Percentiles rank a stretch among this genome's conserved stretches.
Conservation (phyloP, 2,329 filamentous ascomycete genomes). For the Sarocladium kiliense region DNA sequence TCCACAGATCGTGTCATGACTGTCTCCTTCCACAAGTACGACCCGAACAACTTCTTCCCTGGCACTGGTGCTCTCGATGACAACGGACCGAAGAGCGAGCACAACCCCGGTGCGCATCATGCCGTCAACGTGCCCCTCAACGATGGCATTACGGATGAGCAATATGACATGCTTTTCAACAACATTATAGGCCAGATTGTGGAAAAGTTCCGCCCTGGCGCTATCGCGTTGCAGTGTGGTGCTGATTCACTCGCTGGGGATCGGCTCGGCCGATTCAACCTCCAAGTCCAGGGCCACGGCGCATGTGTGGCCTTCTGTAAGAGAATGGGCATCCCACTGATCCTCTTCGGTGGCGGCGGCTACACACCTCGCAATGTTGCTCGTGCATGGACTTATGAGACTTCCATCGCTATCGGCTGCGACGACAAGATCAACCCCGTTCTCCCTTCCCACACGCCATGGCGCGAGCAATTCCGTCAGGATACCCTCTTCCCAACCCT, state of each 20-base stretch:
- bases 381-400: constrained; percentile 95
- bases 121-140: constrained; percentile 85
- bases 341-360: constrained; percentile 89
- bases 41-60: constrained; percentile 77
- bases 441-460: constrained; percentile 76
- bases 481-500: constrained; percentile 85
- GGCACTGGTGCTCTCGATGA: constrained; percentile 84
- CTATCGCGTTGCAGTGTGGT: constrained; percentile 92
- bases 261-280: constrained; percentile 89
- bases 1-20: constrained; percentile 88
- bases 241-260: constrained; percentile 93
- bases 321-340: constrained; percentile 69
- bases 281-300: constrained; percentile 92
- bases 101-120: constrained; percentile 84
- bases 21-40: constrained; percentile 94
- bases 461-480: constrained; percentile 82
- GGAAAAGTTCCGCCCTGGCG: constrained; percentile 77
- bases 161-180: constrained; percentile 83
- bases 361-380: constrained; percentile 97
- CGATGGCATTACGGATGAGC: constrained; percentile 85
- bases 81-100: constrained; percentile 75
- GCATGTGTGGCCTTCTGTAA: constrained; percentile 90
- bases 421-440: constrained; percentile 64
- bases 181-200: constrained; percentile 73
- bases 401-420: constrained; percentile 77